A percentile compares a stretch with the other conserved stretches of the same genome.
Conservation (phyloP, 192 early-diverging fungal species). For the Geranomyces michiganensis region DNA sequence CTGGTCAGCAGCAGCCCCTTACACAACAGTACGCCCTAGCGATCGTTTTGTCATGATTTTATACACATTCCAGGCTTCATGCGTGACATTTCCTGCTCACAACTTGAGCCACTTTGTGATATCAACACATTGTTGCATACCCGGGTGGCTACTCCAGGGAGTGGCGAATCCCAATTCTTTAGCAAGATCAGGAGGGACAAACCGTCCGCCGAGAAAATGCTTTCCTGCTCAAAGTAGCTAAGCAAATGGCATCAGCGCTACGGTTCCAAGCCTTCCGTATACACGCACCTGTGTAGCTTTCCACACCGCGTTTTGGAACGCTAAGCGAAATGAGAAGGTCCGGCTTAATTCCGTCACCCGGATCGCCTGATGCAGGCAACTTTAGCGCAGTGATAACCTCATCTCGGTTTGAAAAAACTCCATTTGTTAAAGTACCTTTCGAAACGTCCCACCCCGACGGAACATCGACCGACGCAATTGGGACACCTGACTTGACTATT, state of each 20-base stretch:
- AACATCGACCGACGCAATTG: constrained; percentile 83
- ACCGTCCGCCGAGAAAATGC: constrained; percentile 83
- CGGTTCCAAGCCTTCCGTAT: too few relatives aligned
- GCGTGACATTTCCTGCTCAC: not conserved
- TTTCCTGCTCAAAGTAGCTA: not conserved
- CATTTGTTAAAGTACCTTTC: not conserved
- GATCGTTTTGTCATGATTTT: too few relatives aligned
- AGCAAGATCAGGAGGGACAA: constrained; percentile 77
- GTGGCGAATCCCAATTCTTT: constrained; percentile 66
- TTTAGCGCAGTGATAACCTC: too few relatives aligned
- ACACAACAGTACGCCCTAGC: too few relatives aligned
- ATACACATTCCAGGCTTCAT: not conserved
- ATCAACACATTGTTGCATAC: constrained; percentile 62
- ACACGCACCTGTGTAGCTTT: constrained; percentile 63
- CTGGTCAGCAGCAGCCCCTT: too few relatives aligned
- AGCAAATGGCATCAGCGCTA: too few relatives aligned
- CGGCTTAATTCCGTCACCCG: constrained; percentile 64
- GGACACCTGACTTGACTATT: constrained; percentile 23
- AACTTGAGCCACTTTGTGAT: constrained; percentile 10
- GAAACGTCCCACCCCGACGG: constrained; percentile 97
- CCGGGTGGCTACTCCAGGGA: constrained; percentile 63
- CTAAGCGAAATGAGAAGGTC: constrained; percentile 89
- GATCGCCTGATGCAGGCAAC: not conserved
- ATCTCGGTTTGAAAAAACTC: too few relatives aligned
- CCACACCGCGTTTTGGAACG: constrained; percentile 82